Percentiles rank a stretch among this genome's conserved stretches.
Conservation (phyloP, 2,329 filamentous ascomycete genomes). For the Ramichloridium luteum region DNA sequence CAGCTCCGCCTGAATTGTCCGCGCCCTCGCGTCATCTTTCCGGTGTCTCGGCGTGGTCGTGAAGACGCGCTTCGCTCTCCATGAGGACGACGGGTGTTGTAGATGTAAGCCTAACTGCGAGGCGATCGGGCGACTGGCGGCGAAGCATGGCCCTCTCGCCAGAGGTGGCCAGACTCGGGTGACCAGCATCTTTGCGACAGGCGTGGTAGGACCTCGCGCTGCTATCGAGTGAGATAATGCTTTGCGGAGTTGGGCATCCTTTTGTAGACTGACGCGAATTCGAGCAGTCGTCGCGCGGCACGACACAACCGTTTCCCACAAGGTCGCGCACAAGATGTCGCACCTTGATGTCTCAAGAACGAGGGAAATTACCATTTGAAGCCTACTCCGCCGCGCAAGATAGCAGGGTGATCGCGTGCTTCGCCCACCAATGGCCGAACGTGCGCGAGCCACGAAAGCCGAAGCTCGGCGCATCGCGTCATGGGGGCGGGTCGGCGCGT, state of each 20-base stretch:
- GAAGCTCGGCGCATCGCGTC: too few relatives aligned
- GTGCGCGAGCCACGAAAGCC: too few relatives aligned
- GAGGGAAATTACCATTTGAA: too few relatives aligned
- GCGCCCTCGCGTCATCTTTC: slow-evolving; percentile 28
- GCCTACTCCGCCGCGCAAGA: too few relatives aligned
- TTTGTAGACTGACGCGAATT: neutral
- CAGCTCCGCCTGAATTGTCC: slow-evolving; percentile 15
- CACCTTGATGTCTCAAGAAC: neutral
- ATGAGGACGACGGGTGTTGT: slow-evolving; percentile 6
- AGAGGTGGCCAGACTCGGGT: neutral
- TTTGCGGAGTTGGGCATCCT: neutral
- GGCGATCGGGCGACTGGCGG: neutral
- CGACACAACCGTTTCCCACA: neutral
- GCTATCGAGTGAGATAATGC: too few relatives aligned
- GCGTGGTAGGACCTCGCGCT: neutral
- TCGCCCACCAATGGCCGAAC: too few relatives aligned
- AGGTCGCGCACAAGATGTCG: neutral
- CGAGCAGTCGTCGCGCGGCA: neutral
- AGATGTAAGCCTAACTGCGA: slow-evolving; percentile 5
- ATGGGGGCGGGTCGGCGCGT: too few relatives aligned
- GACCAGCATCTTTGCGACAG: neutral
- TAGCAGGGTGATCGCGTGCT: neutral
- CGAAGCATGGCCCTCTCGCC: neutral
- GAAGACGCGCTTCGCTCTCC: slow-evolving; percentile 29
- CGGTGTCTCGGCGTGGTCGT: slow-evolving; percentile 31